A percentile compares a stretch with the other conserved stretches of the same genome.
These are phyloP conservation scores for Colletotrichum theobromicola DNA, from an alignment of 2,329 filamentous ascomycete species.

Conservation along the genomic window DNA sequence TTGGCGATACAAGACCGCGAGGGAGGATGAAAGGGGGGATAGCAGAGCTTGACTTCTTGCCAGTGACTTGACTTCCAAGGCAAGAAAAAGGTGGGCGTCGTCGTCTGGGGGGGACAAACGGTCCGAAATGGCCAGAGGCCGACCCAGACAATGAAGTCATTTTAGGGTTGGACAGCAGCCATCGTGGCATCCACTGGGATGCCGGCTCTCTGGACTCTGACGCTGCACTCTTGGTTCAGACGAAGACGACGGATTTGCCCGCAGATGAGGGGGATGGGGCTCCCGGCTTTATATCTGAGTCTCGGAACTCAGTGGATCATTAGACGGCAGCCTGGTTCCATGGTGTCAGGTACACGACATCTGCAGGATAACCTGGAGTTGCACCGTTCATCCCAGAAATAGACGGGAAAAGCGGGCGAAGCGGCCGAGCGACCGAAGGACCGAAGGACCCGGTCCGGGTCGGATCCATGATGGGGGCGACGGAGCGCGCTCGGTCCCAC, in stretches of 20 bases:
- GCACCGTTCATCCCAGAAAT: not conserved
- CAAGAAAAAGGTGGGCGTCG: not conserved
- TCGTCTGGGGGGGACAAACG: not conserved
- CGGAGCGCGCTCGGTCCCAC: not conserved
- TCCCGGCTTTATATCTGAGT: not conserved
- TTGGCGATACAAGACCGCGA: not conserved
- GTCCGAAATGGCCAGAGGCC: not conserved
- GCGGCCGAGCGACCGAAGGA: not conserved
- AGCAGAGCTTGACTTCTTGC: not conserved
- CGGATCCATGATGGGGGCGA: not conserved
- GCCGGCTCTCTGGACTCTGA: not conserved
- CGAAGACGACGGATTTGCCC: not conserved
- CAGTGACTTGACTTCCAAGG: not conserved
- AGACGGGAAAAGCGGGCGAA: not conserved
- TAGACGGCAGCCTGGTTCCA: not conserved
- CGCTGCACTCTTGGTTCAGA: not conserved
- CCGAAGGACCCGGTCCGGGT: not conserved
- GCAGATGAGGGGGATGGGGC: not conserved
- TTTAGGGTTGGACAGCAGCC: not conserved
- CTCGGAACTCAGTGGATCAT: fast-evolving
- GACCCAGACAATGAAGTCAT: not conserved
- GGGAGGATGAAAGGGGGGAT: not conserved
- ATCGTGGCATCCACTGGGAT: not conserved
- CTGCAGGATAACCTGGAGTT: not conserved
- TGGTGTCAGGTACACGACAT: not conserved